Percentiles rank a stretch among this genome's conserved stretches.
phyloP scores from a whole-genome alignment of 805 yeast genomes.

The Candida xyloterini region DNA sequence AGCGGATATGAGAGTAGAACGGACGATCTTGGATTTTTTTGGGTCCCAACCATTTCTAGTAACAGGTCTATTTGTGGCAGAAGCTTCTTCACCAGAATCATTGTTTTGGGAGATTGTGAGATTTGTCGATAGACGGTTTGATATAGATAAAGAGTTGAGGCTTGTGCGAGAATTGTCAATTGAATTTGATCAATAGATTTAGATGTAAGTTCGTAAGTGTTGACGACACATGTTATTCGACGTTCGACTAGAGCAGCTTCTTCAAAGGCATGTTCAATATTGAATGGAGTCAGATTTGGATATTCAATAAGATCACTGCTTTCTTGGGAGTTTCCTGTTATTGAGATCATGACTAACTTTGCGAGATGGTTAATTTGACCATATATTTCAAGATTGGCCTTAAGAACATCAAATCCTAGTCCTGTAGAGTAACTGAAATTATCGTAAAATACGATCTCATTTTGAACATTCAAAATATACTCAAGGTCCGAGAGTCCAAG shows the following conservation, averaged over 20 bases:
- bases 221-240: conserved; percentile 1
- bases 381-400: conserved; percentile 9
- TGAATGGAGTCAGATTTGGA: conserved; percentile 1
- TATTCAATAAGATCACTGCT: conserved; percentile 1
- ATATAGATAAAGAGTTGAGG: conserved; percentile 15
- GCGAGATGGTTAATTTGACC: conserved; percentile 13
- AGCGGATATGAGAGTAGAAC: conserved; percentile 11
- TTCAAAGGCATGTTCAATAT: conserved; percentile 9
- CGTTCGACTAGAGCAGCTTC: conserved; percentile 10
- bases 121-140: conserved; percentile 15
- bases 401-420: conserved; percentile 8
- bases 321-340: conserved; percentile 5
- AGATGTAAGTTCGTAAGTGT: background rate
- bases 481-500: conserved; percentile 13
- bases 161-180: conserved; percentile 10
- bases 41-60: background rate
- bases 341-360: conserved; percentile 10
- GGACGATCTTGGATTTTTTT: background rate
- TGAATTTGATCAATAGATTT: conserved; percentile 2
- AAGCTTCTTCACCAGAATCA: conserved; percentile 11
- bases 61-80: background rate
- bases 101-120: conserved; percentile 17
- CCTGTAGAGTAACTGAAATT: conserved; percentile 9
- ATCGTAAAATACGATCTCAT: conserved; percentile 16
- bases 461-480: conserved; percentile 4